phyloP scores from a whole-genome alignment of 78 protist genomes.

The Guillardia theta region DNA sequence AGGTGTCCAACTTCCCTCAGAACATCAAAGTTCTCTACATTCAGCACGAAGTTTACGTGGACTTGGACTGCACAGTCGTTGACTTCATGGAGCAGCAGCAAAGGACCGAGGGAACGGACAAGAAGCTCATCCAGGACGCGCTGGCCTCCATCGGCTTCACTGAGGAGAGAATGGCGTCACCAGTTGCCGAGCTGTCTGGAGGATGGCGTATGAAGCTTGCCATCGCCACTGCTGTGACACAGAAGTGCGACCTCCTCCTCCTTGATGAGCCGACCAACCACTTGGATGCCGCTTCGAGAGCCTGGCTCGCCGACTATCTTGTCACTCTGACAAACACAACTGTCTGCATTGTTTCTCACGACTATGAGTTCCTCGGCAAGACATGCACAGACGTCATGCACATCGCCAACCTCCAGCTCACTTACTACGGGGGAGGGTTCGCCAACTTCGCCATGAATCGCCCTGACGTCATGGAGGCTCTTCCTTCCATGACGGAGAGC shows the following conservation, averaged over 20 bases:
- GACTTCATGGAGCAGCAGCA: conserved; percentile 44
- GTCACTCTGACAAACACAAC: background rate
- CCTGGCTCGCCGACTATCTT: conserved; percentile 78
- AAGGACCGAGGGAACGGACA: background rate
- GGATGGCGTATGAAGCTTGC: conserved; percentile 96
- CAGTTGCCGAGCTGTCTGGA: conserved; percentile 72
- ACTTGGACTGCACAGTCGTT: conserved; percentile 46
- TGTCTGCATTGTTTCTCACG: conserved; percentile 69
- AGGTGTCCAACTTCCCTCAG: conserved; percentile 63
- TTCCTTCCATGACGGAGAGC: conserved; percentile 20
- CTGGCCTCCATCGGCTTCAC: conserved; percentile 75
- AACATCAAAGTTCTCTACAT: conserved; percentile 73
- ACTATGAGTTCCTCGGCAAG: conserved; percentile 84
- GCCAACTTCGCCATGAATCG: background rate
- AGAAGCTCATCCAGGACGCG: conserved; percentile 61
- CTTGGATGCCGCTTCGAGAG: conserved; percentile 80
- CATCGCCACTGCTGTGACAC: conserved; percentile 91
- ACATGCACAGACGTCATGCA: conserved; percentile 80
- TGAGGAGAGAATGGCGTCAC: conserved; percentile 44
- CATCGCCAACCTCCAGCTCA: conserved; percentile 63
- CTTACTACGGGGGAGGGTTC: conserved; percentile 60
- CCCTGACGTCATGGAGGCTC: conserved; percentile 28
- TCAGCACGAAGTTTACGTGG: conserved; percentile 82
- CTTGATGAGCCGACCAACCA: conserved; percentile 96
- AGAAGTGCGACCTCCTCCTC: conserved; percentile 81